Base-by-base conservation (phyloP, 257 asterid genomes). In the Phtheirospermum japonicum region DNA sequence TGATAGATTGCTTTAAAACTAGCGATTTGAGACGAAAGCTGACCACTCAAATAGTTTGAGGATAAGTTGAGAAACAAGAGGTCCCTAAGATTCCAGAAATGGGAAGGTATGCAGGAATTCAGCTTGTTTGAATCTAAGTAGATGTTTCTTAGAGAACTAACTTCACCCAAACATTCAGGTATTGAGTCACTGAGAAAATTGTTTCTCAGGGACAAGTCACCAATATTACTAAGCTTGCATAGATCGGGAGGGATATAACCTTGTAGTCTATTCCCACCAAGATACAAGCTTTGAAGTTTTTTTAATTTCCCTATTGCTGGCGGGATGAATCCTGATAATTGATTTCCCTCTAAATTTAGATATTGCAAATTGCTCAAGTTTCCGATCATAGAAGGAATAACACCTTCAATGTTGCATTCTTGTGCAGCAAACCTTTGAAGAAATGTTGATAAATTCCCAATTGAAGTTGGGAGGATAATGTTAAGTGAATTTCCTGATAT, bases 151-250 rank as follows among this genome's bases (percentile, higher is more conserved):
- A 77, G 28, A 8, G 75, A 37, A 37, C 12, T 23, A 9, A 78
- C 9, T 4, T 61, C 39, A 5, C 78, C 80, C 5, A 78, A 48
- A 50, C 83, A 78, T 59, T 63, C 61, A 2, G 67, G 78, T 39
- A 78, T 56, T 4, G 60, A 7, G 19, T 77, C 78, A n/a, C n/a
- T n/a, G 7, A 23, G 12, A 37, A 79, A 55, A 49, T 12, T 53
- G 33, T 79, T 79, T 13, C n/a, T 6, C 11, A 39, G 8, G 32
- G 23, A 14, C 61, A 79, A 53, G 2, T 62, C 63, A 9, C 65
- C 77, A 49, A 76, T 17, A 6, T 14, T 59, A 3, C 28, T 64
- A 31, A 76, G 4, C 13, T 28, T 17, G 40, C 85, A 79, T 31
- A 79, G 55, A 5, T 59, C 65, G 1, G 4, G 13, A 5, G 77